These are phyloP conservation scores for Coccomyxa sp. DNA, from an alignment of 139 green algal genomes.

Conservation along the genomic window DNA sequence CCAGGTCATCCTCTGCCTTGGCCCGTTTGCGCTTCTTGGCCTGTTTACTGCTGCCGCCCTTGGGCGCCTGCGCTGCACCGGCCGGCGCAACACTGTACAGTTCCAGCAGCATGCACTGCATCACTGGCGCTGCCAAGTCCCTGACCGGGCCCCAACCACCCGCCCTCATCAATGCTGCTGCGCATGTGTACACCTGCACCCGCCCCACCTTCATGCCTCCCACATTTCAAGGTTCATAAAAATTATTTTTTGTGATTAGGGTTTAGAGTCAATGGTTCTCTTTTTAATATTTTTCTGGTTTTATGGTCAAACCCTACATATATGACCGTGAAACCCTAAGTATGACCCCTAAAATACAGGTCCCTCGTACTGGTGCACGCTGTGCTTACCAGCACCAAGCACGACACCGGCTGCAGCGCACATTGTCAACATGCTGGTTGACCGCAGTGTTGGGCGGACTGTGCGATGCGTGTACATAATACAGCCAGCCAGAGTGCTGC, in stretches of 20 bases:
- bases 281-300: not conserved
- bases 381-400: too few species aligned
- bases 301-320: not conserved
- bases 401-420: too few species aligned
- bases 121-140: slow-evolving; percentile 19
- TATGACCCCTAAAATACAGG: too few species aligned
- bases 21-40: slow-evolving; percentile 14
- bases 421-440: too few species aligned
- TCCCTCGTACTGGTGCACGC: too few species aligned
- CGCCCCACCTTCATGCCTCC: not conserved
- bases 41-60: slow-evolving; percentile 9
- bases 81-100: slow-evolving; percentile 39
- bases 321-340: too few species aligned
- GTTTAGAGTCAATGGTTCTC: not conserved
- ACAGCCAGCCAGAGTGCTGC: not conserved
- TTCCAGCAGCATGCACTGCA: slow-evolving; percentile 22
- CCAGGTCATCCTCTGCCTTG: slow-evolving; percentile 18
- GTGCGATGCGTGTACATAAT: too few species aligned
- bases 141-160: slow-evolving; percentile 26
- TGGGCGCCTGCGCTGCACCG: not conserved
- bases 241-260: not conserved
- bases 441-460: too few species aligned
- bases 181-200: slow-evolving; percentile 31
- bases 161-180: slow-evolving; percentile 14
- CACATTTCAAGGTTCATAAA: not conserved